phyloP scores from a whole-genome alignment of 805 yeast species.

The Lachancea dasiensis region DNA sequence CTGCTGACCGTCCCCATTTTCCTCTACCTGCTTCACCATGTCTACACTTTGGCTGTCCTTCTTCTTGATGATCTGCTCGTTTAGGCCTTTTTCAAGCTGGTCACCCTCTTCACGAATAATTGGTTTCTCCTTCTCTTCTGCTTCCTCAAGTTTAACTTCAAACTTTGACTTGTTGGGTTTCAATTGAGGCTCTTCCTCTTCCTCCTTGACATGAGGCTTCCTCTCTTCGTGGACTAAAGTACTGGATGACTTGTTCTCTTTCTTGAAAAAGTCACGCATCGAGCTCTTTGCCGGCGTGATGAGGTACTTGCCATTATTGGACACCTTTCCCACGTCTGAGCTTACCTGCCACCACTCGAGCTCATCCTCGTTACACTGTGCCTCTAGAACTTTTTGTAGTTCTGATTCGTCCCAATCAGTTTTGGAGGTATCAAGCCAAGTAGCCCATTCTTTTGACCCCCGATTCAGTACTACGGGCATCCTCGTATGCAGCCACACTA shows the following conservation, averaged over 20 bases:
- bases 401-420: conserved; percentile 36
- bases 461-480: conserved; percentile 72
- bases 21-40: not conserved
- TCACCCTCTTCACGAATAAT: conserved; percentile 2
- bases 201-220: conserved; percentile 7
- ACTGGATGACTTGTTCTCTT: conserved; percentile 1
- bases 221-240: conserved; percentile 1
- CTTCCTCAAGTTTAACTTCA: conserved; percentile 1
- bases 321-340: conserved; percentile 57
- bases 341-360: conserved; percentile 52
- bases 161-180: not conserved
- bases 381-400: conserved; percentile 37
- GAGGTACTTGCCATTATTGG: conserved; percentile 38
- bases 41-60: not conserved
- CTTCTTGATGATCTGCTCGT: not conserved
- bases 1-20: not conserved
- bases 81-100: not conserved
- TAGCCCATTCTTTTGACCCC: conserved; percentile 47
- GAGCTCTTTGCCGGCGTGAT: conserved; percentile 25
- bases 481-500: conserved; percentile 67
- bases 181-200: conserved; percentile 2
- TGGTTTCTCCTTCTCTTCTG: conserved; percentile 1
- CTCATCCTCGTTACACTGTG: conserved; percentile 29
- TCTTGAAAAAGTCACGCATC: conserved; percentile 12
- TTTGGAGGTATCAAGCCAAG: conserved; percentile 50